Conservation (phyloP, 176 grass and related monocot genomes). For the Chloris gayana region DNA sequence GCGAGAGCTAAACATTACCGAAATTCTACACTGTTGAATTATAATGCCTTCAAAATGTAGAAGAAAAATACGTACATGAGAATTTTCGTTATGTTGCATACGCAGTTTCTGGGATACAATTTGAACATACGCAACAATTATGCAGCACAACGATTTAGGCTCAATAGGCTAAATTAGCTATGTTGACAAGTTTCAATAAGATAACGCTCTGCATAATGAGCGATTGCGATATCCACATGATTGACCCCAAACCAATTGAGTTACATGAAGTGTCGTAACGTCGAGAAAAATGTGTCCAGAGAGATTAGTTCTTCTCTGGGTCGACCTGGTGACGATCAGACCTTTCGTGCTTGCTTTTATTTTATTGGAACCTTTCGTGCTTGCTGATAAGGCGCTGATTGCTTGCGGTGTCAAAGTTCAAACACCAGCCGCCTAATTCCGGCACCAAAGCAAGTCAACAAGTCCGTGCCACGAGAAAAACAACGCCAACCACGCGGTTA, state of each 20-base stretch:
- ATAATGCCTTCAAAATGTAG: neutral
- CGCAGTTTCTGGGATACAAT: neutral
- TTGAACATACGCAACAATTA: neutral
- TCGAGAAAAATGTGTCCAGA: no score
- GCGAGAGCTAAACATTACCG: no score
- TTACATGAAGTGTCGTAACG: no score
- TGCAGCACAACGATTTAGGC: neutral
- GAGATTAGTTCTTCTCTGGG: neutral
- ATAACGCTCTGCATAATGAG: neutral
- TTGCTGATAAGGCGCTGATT: neutral
- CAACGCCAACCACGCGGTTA: neutral
- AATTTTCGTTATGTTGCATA: neutral
- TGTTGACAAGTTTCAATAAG: neutral
- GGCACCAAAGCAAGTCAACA: neutral
- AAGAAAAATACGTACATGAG: neutral
- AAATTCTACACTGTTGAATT: neutral
- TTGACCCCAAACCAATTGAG: neutral
- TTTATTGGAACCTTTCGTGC: no score
- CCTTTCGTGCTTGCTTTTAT: neutral
- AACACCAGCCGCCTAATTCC: conserved; percentile 11
- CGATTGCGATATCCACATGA: conserved; percentile 14
- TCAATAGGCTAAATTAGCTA: neutral
- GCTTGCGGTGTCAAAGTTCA: neutral
- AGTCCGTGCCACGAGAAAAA: neutral
- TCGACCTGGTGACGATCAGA: neutral